phyloP scores from a whole-genome alignment of 306 rosid species.

The Pterocarpus macrocarpus region DNA sequence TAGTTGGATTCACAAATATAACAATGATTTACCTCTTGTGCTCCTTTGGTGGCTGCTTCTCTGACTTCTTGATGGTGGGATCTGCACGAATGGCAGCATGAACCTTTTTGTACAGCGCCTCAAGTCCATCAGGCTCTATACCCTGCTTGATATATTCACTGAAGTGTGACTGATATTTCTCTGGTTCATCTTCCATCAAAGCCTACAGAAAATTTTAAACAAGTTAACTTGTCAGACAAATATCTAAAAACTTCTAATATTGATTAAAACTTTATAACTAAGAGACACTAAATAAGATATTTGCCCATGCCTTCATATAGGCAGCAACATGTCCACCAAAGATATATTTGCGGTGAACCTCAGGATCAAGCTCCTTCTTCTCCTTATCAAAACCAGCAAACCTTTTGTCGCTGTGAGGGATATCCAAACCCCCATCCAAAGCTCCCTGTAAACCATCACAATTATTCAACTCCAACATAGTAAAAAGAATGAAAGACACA shows the following conservation, averaged over 20 bases:
- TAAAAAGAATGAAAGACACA: background rate
- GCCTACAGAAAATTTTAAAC: background rate
- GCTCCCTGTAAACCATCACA: conserved; percentile 35
- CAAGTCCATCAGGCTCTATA: conserved; percentile 66
- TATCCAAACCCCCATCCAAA: conserved; percentile 41
- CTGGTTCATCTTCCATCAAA: conserved; percentile 35
- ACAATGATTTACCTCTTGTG: conserved; percentile 68
- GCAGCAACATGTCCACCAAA: conserved; percentile 43
- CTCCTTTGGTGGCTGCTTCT: conserved; percentile 66
- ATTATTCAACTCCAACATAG: background rate
- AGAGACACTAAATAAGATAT: background rate
- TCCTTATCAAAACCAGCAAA: conserved; percentile 45
- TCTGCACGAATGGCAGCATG: conserved; percentile 88
- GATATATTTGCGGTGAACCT: conserved; percentile 62
- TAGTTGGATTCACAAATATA: background rate
- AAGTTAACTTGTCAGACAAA: background rate
- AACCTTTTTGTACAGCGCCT: conserved; percentile 79
- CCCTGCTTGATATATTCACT: conserved; percentile 71
- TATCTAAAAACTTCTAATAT: background rate
- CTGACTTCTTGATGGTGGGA: conserved; percentile 60
- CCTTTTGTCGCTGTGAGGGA: conserved; percentile 42
- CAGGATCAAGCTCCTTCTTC: conserved; percentile 59
- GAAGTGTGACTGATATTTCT: conserved; percentile 36
- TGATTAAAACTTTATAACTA: background rate
- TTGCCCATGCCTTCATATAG: conserved; percentile 26